Conservation (phyloP, 2,329 filamentous ascomycete species). For the Hypoxylon sp. region DNA sequence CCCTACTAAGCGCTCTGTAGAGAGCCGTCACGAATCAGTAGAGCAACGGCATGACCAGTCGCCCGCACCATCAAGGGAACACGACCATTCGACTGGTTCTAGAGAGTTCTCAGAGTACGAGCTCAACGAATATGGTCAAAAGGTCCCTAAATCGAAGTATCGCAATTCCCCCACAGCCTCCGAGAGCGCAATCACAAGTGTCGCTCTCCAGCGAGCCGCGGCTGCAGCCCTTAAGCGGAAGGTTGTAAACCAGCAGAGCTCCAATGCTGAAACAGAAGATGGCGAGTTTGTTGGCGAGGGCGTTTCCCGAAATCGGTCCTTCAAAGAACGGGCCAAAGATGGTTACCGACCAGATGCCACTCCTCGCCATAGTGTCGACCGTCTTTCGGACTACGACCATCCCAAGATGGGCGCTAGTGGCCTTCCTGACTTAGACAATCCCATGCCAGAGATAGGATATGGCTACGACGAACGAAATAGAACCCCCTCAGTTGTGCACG, state of each 20-base stretch:
- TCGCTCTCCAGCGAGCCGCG: slow-evolving; percentile 66
- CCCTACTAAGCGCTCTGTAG: slow-evolving; percentile 60
- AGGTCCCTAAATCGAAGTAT: slow-evolving; percentile 64
- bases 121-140: slow-evolving; percentile 70
- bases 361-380: slow-evolving; percentile 72
- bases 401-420: slow-evolving; percentile 77
- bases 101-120: slow-evolving; percentile 70
- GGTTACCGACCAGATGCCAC: slow-evolving; percentile 69
- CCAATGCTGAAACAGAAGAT: slow-evolving; percentile 54
- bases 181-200: slow-evolving; percentile 70
- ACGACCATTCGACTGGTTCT: slow-evolving; percentile 53
- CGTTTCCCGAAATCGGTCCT: slow-evolving; percentile 73
- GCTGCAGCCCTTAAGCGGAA: slow-evolving; percentile 68
- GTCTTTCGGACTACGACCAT: slow-evolving; percentile 66
- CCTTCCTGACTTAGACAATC: slow-evolving; percentile 77
- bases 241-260: slow-evolving; percentile 58
- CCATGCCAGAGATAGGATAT: slow-evolving; percentile 84
- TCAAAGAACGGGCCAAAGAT: slow-evolving; percentile 75
- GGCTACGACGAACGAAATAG: slow-evolving; percentile 76
- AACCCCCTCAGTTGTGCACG: slow-evolving; percentile 86
- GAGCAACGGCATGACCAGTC: slow-evolving; percentile 61
- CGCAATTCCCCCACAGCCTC: slow-evolving; percentile 69
- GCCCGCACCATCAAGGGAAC: slow-evolving; percentile 54
- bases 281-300: slow-evolving; percentile 65
- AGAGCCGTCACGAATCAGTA: slow-evolving; percentile 57